Evolutionary conservation across 139 green algal species (phyloP).

Genomic region (Chlorella sorokiniana): DNA sequence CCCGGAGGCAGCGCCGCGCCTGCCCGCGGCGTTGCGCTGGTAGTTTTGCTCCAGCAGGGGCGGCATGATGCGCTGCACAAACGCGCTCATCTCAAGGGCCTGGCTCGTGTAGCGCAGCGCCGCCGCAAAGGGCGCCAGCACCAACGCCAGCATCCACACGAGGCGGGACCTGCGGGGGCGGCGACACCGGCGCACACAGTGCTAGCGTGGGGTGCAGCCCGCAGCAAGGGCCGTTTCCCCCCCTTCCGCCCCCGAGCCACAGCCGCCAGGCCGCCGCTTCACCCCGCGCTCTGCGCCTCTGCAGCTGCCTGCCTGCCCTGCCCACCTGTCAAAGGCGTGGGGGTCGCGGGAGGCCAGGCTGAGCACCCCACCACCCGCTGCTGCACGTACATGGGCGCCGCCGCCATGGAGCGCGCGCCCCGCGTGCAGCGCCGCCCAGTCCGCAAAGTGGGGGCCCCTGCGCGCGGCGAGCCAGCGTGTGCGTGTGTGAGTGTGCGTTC

Average conservation of each 20-base stretch:
- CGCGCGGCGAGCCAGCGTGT: neutral
- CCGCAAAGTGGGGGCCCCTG: conserved; percentile 62
- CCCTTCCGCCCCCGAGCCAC: too few species aligned
- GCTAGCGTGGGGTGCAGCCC: neutral
- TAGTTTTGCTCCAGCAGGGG: conserved; percentile 44
- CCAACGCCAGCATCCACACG: conserved; percentile 50
- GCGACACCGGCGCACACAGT: neutral
- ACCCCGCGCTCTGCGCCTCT: neutral
- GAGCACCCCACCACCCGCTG: conserved; percentile 57
- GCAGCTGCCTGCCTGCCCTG: neutral
- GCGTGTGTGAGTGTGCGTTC: neutral
- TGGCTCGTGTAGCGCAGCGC: conserved; percentile 53
- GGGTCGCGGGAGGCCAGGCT: conserved; percentile 47
- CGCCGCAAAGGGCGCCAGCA: conserved; percentile 52
- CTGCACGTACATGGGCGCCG: conserved; percentile 53
- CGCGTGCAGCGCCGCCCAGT: conserved; percentile 55
- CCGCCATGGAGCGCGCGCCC: conserved; percentile 56
- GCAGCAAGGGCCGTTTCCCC: too few species aligned
- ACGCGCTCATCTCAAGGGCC: conserved; percentile 25
- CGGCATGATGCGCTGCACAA: conserved; percentile 44
- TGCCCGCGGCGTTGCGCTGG: conserved; percentile 13
- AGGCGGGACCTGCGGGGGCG: conserved; percentile 30
- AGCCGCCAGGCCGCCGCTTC: too few species aligned
- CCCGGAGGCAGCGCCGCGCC: neutral
- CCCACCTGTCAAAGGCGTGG: conserved; percentile 49